A percentile compares a stretch with the other conserved stretches of the same genome.
Evolutionary conservation across 2,329 filamentous ascomycete species (phyloP).

Genomic region (Aspergillus arachidicola): DNA sequence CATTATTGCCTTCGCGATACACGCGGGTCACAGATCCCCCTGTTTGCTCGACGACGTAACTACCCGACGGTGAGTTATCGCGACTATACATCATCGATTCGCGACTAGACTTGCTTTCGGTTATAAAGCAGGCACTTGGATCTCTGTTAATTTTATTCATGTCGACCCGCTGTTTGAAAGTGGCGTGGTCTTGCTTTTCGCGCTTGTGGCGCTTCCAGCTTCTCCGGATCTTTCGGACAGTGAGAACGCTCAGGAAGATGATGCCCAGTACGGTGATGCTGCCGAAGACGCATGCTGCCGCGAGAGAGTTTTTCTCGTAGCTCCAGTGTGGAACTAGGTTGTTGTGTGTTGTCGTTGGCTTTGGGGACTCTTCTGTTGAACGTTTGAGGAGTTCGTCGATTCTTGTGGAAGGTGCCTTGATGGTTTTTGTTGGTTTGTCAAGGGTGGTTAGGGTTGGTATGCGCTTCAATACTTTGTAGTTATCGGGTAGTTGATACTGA

Average conservation of each 20-base stretch:
- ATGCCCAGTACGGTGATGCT: conserved; percentile 23
- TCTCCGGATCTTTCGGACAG: conserved; percentile 21
- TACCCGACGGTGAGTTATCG: conserved; percentile 27
- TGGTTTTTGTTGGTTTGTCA: background rate
- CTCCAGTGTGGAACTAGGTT: conserved; percentile 20
- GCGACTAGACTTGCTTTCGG: conserved; percentile 21
- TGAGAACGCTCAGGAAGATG: conserved; percentile 24
- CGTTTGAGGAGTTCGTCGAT: background rate
- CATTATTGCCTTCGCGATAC: conserved; percentile 13
- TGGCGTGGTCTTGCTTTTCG: conserved; percentile 14
- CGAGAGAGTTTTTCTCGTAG: conserved; percentile 29
- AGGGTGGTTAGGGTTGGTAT: background rate
- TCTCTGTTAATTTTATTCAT: background rate
- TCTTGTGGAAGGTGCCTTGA: background rate
- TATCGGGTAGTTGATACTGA: too few relatives aligned
- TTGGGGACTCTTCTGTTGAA: background rate
- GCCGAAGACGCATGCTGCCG: conserved; percentile 28
- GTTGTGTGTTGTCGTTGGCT: conserved; percentile 8
- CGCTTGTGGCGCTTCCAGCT: conserved; percentile 20
- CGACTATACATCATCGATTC: conserved; percentile 34
- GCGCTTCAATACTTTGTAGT: background rate
- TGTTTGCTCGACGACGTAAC: conserved; percentile 25
- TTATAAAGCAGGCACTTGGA: background rate
- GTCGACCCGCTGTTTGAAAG: conserved; percentile 20
- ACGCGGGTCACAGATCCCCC: conserved; percentile 17